Evolutionary conservation across 306 rosid genomes (phyloP).

Genomic region (Hippophae tibetana): DNA sequence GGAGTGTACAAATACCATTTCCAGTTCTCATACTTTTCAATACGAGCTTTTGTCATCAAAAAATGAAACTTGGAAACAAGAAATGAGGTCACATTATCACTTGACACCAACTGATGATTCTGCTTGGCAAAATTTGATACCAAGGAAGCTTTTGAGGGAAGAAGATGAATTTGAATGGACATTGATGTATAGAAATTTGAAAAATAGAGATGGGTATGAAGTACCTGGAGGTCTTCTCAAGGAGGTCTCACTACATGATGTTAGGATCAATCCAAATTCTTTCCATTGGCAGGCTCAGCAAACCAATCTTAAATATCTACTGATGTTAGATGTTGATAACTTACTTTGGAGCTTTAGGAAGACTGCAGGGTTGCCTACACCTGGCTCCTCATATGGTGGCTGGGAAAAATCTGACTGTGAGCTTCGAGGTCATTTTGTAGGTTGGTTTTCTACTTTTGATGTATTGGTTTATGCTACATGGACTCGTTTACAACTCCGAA

Average conservation of each 20-base stretch:
- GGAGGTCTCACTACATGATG: conserved; percentile 59
- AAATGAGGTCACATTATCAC: conserved; percentile 51
- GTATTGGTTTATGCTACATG: neutral
- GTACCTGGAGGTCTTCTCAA: conserved; percentile 41
- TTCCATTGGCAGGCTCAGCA: conserved; percentile 50
- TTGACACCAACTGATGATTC: conserved; percentile 68
- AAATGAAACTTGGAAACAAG: conserved; percentile 50
- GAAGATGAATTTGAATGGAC: conserved; percentile 46
- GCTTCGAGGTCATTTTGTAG: conserved; percentile 92
- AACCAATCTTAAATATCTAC: conserved; percentile 66
- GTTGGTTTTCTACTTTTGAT: conserved; percentile 24
- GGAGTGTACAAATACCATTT: conserved; percentile 60
- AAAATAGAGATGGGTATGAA: conserved; percentile 21
- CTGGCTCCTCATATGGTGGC: conserved; percentile 52
- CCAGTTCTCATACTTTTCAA: conserved; percentile 48
- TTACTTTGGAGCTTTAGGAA: conserved; percentile 77
- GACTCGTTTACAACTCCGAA: neutral
- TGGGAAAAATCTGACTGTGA: conserved; percentile 52
- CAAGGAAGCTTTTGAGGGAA: conserved; percentile 49
- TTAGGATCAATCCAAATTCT: conserved; percentile 46
- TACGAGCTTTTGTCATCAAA: conserved; percentile 30
- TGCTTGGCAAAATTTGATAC: conserved; percentile 53
- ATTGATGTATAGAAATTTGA: conserved; percentile 48
- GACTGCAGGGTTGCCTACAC: conserved; percentile 63
- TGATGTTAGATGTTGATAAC: conserved; percentile 65